Evolutionary conservation across 768 basidiomycete species (phyloP).

Genomic region (Phaeotremella fagi): DNA sequence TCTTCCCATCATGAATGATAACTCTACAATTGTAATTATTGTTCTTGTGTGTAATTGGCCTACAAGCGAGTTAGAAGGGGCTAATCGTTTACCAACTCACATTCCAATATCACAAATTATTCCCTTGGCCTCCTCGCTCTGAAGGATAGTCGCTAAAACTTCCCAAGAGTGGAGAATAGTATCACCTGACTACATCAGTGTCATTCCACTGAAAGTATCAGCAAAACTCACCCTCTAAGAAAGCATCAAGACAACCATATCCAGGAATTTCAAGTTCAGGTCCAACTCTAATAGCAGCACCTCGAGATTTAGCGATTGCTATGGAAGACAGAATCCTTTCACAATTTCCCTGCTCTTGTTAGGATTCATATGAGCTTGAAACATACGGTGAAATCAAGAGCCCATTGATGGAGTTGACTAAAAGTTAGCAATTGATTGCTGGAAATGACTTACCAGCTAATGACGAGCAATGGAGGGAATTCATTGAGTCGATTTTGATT

Average conservation of each 20-base stretch:
- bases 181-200: constrained; percentile 60
- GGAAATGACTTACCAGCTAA: constrained; percentile 5
- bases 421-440: background rate
- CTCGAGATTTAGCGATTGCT: constrained; percentile 74
- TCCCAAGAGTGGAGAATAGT: constrained; percentile 97
- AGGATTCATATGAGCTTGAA: background rate
- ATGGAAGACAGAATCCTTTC: constrained; percentile 88
- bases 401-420: constrained; percentile 96
- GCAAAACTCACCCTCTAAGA: constrained; percentile 70
- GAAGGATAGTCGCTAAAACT: constrained; percentile 82
- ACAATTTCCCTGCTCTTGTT: constrained; percentile 68
- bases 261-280: constrained; percentile 98
- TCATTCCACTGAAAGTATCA: background rate
- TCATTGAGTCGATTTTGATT: constrained; percentile 4
- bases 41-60: constrained; percentile 97
- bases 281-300: constrained; percentile 86
- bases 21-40: constrained; percentile 96
- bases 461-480: background rate
- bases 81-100: constrained; percentile 52
- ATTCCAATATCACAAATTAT: constrained; percentile 97
- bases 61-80: constrained; percentile 44
- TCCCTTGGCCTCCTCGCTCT: constrained; percentile 68
- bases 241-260: constrained; percentile 96
- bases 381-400: constrained; percentile 82
- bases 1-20: constrained; percentile 76